Evolutionary conservation across 768 basidiomycete genomes (phyloP).

Genomic region (Pleurotus pulmonarius): DNA sequence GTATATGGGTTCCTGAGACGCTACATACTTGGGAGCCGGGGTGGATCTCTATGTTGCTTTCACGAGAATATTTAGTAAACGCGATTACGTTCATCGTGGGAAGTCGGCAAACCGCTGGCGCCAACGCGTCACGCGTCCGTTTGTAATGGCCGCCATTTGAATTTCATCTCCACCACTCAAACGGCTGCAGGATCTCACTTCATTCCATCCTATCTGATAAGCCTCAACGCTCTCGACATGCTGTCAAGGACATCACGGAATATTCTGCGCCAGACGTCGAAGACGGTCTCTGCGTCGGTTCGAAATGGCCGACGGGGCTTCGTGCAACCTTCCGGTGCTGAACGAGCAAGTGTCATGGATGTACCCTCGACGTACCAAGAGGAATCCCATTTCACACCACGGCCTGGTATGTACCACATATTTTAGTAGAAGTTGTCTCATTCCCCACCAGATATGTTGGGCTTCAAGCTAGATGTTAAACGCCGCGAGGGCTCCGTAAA

Average conservation of each 20-base stretch:
- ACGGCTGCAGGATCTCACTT: slow-evolving; percentile 1
- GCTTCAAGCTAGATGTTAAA: slow-evolving; percentile 75
- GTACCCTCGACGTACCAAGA: slow-evolving; percentile 72
- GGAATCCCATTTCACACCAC: slow-evolving; percentile 65
- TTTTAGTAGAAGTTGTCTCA: not conserved
- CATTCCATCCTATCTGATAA: slow-evolving; percentile 15
- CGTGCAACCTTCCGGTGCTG: slow-evolving; percentile 80
- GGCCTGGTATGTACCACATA: slow-evolving; percentile 46
- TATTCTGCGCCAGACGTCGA: slow-evolving; percentile 25
- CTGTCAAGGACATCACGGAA: slow-evolving; percentile 50
- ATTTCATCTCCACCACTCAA: not conserved
- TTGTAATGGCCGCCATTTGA: not conserved
- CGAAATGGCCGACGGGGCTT: slow-evolving; percentile 47
- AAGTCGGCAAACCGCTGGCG: not conserved
- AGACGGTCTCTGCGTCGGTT: slow-evolving; percentile 18
- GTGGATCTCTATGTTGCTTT: too few relatives aligned
- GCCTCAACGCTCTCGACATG: slow-evolving; percentile 34
- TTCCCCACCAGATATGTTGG: slow-evolving; percentile 70
- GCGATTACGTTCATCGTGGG: not conserved
- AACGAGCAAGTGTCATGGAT: slow-evolving; percentile 80
- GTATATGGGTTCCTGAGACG: too few relatives aligned
- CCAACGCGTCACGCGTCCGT: not conserved
- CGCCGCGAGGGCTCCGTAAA: slow-evolving; percentile 52
- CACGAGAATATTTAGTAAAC: too few relatives aligned
- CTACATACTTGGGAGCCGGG: too few relatives aligned